Evolutionary conservation across 257 asterid species (phyloP), one percentile per base, ranked within the genome.

Genomic region (Cruciata laevipes): DNA sequence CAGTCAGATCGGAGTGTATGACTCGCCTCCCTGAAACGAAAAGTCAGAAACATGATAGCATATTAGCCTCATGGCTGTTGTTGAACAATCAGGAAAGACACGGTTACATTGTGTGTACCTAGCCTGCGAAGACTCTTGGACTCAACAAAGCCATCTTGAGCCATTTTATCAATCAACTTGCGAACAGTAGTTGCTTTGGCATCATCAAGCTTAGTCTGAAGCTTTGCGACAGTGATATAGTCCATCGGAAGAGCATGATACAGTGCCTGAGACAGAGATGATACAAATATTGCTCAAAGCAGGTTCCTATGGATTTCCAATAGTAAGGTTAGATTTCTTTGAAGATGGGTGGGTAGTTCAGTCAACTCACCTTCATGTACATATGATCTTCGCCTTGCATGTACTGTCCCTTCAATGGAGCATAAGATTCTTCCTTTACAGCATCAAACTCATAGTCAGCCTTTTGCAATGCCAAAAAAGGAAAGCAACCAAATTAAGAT

Each of bases 121-220:
- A 92, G 85, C 78, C 89, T 82, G 69, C 98, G 97, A 78, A 84
- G 82, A 81, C 80, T 69, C 44, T 76, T 80, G 68, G 93, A 78
- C 81, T 88, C 97, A 64, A 89, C 67, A 65, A 78, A 89, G 71
- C 97, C 98, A 66, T 93, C 98, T 66, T 72, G 84, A 61, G 86
- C 69, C 98, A 89, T 93, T 78, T 80, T 89, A 81, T 87, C 95
- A 27, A 93, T 84, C 70, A 93, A 89, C 83, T 83, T 93, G 52
- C 90, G 85, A 58, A 82, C 91, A 37, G 79, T 79, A 60, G 73
- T 69, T 69, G 65, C 88, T 76, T 76, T 86, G 69, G 88, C 94
- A 74, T 82, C 87, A 20, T 84, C 87, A 33, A 93, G 90, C 71
- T 87, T 89, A 57, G 68, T 76, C 77, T 88, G 96, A 71, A 93